A percentile compares a stretch with the other conserved stretches of the same genome.
phyloP scores from a whole-genome alignment of 441 rosid genomes.

The Pelargonium australe region DNA sequence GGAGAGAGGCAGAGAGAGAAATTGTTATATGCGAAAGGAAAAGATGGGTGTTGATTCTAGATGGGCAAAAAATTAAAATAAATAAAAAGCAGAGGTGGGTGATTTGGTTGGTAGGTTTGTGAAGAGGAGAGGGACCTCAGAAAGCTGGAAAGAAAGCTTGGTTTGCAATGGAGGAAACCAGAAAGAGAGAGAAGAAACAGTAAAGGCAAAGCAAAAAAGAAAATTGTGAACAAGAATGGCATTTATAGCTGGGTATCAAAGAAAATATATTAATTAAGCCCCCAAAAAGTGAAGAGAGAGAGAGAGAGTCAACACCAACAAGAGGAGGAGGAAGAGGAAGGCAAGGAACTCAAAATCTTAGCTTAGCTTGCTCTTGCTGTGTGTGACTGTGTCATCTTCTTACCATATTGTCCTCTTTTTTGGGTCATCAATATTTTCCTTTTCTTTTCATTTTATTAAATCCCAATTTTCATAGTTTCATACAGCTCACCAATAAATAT shows the following conservation, averaged over 20 bases:
- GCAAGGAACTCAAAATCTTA: neutral
- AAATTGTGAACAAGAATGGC: slow-evolving; percentile 24
- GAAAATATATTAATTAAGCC: neutral
- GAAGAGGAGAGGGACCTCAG: slow-evolving; percentile 20
- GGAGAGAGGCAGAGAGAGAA: slow-evolving; percentile 13
- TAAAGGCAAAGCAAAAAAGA: slow-evolving; percentile 41
- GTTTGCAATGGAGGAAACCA: slow-evolving; percentile 79
- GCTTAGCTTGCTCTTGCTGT: slow-evolving; percentile 8
- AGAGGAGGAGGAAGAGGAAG: neutral
- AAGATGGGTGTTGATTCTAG: slow-evolving; percentile 12
- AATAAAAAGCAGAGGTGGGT: slow-evolving; percentile 29
- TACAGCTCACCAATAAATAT: no score
- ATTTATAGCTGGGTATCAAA: slow-evolving; percentile 31
- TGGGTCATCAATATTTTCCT: no score
- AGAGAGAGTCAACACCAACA: slow-evolving; percentile 6
- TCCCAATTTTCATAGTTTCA: no score
- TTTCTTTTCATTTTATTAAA: no score
- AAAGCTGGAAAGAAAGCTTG: slow-evolving; percentile 65
- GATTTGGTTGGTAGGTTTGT: slow-evolving; percentile 52
- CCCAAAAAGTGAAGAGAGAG: neutral
- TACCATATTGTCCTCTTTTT: neutral
- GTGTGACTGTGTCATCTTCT: neutral
- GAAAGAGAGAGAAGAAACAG: slow-evolving; percentile 28
- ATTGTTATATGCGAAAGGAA: slow-evolving; percentile 10
- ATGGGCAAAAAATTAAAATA: slow-evolving; percentile 8